phyloP scores from a whole-genome alignment of 2,329 filamentous ascomycete species.

The Colletotrichum sp. region DNA sequence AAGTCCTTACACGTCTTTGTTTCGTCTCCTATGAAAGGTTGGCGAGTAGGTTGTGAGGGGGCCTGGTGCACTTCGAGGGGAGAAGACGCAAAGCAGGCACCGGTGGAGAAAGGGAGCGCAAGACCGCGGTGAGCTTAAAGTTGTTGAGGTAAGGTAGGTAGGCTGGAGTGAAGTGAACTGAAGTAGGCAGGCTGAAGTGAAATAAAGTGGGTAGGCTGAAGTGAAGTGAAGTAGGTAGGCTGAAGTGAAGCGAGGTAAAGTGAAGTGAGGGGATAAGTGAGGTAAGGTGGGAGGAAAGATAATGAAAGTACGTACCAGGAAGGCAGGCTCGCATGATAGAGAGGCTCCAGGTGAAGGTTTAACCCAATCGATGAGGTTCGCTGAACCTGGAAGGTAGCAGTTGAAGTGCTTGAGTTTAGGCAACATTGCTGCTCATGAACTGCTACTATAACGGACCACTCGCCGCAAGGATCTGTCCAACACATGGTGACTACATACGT shows the following conservation, averaged over 20 bases:
- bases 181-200: neutral
- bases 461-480: neutral
- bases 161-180: neutral
- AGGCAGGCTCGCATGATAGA: neutral
- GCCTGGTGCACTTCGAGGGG: neutral
- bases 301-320: neutral
- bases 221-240: neutral
- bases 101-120: neutral
- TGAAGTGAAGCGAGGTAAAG: neutral
- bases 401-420: neutral
- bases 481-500: fast-evolving
- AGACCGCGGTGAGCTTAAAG: fast-evolving
- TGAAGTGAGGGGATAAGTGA: neutral
- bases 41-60: neutral
- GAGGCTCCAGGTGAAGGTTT: neutral
- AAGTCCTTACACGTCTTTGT: neutral
- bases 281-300: neutral
- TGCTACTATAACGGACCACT: no score
- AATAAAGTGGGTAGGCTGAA: neutral
- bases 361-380: neutral
- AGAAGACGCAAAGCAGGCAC: neutral
- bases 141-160: neutral
- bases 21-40: neutral
- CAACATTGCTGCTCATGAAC: neutral
- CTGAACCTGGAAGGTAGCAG: neutral